Conservation (phyloP, 2,329 filamentous ascomycete genomes). For the Sarocladium oryzae region DNA sequence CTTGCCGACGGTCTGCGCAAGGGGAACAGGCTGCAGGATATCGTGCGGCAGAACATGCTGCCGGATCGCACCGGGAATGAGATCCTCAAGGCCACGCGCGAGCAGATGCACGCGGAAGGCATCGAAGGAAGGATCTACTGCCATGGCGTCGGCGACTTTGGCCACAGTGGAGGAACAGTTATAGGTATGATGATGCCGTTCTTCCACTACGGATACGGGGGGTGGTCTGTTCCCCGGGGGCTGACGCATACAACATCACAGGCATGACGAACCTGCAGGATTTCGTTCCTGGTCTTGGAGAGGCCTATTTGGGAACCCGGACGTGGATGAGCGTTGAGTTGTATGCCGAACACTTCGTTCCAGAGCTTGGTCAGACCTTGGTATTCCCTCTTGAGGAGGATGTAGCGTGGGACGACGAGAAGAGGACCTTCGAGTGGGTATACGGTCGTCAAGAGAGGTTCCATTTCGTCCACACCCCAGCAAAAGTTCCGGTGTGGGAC, state of each 20-base stretch:
- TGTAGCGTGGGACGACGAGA: constrained; percentile 34
- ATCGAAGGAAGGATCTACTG: constrained; percentile 42
- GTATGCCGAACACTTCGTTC: constrained; percentile 39
- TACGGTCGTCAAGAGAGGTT: constrained; percentile 40
- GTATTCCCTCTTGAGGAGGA: constrained; percentile 44
- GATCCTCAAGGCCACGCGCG: constrained; percentile 31
- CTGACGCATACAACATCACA: constrained; percentile 13
- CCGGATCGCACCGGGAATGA: constrained; percentile 37
- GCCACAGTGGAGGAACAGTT: constrained; percentile 40
- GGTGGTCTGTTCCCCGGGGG: neutral
- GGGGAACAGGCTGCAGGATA: constrained; percentile 41
- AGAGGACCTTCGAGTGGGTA: constrained; percentile 39
- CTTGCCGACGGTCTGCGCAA: constrained; percentile 36
- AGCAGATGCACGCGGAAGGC: constrained; percentile 35
- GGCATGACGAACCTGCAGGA: constrained; percentile 45
- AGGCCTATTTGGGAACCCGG: constrained; percentile 35
- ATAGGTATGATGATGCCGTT: constrained; percentile 33
- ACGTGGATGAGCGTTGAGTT: constrained; percentile 47
- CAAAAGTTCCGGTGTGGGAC: neutral
- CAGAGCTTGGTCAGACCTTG: constrained; percentile 36
- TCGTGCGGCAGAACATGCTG: constrained; percentile 36
- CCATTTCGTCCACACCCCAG: constrained; percentile 26
- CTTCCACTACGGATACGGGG: neutral
- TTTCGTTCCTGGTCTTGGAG: constrained; percentile 38
- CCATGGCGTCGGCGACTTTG: constrained; percentile 45